Percentiles rank a stretch among this genome's conserved stretches.
Conservation (phyloP, 805 yeast genomes). For the Cyberlindnera maritima region DNA sequence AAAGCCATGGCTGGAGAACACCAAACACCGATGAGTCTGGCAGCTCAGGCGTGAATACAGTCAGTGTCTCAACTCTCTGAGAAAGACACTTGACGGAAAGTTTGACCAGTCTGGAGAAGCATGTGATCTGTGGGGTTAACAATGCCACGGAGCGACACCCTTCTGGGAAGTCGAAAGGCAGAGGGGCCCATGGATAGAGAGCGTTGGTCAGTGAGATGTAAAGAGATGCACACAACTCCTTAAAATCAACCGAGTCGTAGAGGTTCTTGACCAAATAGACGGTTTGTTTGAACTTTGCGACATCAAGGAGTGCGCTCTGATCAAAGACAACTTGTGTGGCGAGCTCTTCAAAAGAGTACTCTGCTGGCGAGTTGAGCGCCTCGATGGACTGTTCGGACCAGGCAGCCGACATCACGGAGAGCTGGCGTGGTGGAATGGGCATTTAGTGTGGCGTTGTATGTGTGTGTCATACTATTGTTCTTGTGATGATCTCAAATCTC, state of each 20-base stretch:
- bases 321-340: neutral
- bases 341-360: neutral
- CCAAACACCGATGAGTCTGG: neutral
- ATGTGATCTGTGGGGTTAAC: neutral
- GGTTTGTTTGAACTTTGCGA: neutral
- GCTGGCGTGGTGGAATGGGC: neutral
- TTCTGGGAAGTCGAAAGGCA: neutral
- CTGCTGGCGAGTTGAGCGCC: neutral
- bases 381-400: neutral
- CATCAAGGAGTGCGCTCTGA: neutral
- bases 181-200: neutral
- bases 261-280: too few relatives aligned
- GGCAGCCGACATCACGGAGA: neutral
- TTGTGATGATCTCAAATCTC: too few relatives aligned
- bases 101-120: neutral
- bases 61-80: neutral
- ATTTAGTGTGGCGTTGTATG: too few relatives aligned
- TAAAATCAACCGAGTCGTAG: too few relatives aligned
- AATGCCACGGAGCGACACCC: neutral
- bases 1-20: neutral
- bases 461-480: too few relatives aligned
- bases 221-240: neutral
- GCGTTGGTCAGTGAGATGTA: neutral
- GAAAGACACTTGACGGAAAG: neutral
- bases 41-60: neutral